These are phyloP conservation scores for Mycena capillaripes DNA, from an alignment of 768 basidiomycete genomes.

Conservation along the genomic window DNA sequence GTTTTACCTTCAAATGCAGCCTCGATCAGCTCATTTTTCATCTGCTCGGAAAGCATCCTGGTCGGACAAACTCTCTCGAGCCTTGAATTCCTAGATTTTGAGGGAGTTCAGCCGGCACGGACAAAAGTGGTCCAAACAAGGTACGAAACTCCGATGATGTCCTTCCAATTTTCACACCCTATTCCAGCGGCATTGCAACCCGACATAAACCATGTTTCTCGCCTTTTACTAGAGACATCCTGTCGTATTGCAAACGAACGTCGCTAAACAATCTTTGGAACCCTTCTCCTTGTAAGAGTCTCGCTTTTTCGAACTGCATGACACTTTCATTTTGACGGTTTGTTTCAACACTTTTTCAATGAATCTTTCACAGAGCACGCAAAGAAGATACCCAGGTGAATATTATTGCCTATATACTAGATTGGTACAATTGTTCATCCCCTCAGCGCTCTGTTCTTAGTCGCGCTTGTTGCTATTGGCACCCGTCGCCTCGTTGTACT, in stretches of 20 bases:
- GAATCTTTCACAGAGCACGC: no score
- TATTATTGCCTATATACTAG: slow-evolving; percentile 24
- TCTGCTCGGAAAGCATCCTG: no score
- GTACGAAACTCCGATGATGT: slow-evolving; percentile 18
- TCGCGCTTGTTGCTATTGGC: slow-evolving; percentile 71
- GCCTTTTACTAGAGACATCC: slow-evolving; percentile 33
- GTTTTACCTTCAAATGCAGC: background rate
- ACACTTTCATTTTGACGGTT: background rate
- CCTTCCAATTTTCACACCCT: background rate
- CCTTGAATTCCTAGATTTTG: no score
- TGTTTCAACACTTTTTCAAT: no score
- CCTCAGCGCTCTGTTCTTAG: background rate
- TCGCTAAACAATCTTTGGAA: slow-evolving; percentile 20
- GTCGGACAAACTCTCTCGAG: no score
- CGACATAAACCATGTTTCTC: slow-evolving; percentile 30
- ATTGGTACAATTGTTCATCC: slow-evolving; percentile 24
- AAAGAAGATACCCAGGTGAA: background rate
- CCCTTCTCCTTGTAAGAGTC: background rate
- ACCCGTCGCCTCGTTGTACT: slow-evolving; percentile 81
- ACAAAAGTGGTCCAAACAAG: slow-evolving; percentile 6
- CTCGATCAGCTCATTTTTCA: background rate
- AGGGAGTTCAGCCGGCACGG: no score
- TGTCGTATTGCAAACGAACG: slow-evolving; percentile 20
- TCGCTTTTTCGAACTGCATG: slow-evolving; percentile 20
- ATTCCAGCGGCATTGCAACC: slow-evolving; percentile 14